Evolutionary conservation across 2,329 filamentous ascomycete genomes (phyloP).

Genomic region (Seiridium unicorne): DNA sequence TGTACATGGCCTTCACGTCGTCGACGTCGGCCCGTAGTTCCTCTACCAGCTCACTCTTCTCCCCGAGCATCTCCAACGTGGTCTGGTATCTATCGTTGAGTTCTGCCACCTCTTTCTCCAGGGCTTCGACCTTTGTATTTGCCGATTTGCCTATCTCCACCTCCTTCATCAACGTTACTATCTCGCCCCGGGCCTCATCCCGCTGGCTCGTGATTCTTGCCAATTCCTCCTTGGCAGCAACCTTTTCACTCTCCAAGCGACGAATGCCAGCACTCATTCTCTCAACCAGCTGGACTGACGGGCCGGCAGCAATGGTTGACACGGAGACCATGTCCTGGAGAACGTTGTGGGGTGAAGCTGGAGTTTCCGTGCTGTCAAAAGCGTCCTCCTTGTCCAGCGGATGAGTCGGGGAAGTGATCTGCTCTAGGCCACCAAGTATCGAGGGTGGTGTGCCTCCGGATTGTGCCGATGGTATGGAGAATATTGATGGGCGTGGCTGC

Average conservation of each 20-base stretch:
- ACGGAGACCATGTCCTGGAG: slow-evolving; percentile 84
- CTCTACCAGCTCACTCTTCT: slow-evolving; percentile 94
- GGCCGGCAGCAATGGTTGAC: slow-evolving; percentile 85
- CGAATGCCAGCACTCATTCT: slow-evolving; percentile 93
- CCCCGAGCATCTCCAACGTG: slow-evolving; percentile 89
- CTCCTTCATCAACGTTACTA: slow-evolving; percentile 88
- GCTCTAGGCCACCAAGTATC: slow-evolving; percentile 43
- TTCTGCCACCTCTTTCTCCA: slow-evolving; percentile 67
- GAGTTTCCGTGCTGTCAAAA: slow-evolving; percentile 53
- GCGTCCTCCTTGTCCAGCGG: slow-evolving; percentile 44
- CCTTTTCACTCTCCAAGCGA: slow-evolving; percentile 87
- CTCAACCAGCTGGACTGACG: slow-evolving; percentile 92
- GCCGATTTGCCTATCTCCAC: slow-evolving; percentile 67
- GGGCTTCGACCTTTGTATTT: slow-evolving; percentile 55
- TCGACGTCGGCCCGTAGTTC: slow-evolving; percentile 85
- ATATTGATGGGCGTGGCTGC: slow-evolving; percentile 43
- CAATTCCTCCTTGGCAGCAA: slow-evolving; percentile 84
- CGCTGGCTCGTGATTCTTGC: slow-evolving; percentile 77
- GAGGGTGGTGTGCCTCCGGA: slow-evolving; percentile 34
- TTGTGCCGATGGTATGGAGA: slow-evolving; percentile 35
- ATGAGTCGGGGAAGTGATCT: slow-evolving; percentile 39
- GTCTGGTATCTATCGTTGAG: slow-evolving; percentile 82
- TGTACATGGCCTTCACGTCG: slow-evolving; percentile 95
- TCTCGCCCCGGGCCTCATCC: slow-evolving; percentile 87
- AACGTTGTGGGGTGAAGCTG: slow-evolving; percentile 64